Evolutionary conservation across 257 asterid species (phyloP).

Genomic region (Thymus quinquecostatus): DNA sequence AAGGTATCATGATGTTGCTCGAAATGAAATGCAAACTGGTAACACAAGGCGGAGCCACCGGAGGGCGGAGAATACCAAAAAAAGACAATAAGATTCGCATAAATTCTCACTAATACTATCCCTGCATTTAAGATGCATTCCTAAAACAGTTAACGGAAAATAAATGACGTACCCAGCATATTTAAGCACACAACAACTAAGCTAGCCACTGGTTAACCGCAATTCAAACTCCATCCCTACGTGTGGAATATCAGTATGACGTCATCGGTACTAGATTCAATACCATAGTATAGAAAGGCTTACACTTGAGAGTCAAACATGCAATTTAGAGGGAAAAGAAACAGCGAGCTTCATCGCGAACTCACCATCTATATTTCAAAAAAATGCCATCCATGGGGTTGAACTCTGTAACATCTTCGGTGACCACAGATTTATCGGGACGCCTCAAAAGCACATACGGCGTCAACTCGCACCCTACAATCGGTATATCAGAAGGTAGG

Average conservation of each 20-base stretch:
- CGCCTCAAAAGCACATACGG: constrained; percentile 82
- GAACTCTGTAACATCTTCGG: constrained; percentile 73
- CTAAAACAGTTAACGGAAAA: constrained; percentile 4
- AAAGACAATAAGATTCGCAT: not conserved
- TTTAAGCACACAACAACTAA: not conserved
- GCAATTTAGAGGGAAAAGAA: not conserved
- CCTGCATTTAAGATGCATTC: constrained; percentile 24
- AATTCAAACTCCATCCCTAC: not conserved
- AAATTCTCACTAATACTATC: not conserved
- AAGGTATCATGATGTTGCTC: not conserved
- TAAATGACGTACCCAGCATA: not conserved
- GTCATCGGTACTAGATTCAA: constrained; percentile 1
- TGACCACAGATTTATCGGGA: constrained; percentile 53
- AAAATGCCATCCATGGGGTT: constrained; percentile 68
- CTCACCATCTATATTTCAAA: constrained; percentile 85
- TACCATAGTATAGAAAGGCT: constrained; percentile 10
- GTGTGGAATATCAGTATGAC: not conserved
- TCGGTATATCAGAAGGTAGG: constrained; percentile 95
- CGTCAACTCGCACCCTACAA: constrained; percentile 94
- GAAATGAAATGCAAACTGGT: too few species aligned
- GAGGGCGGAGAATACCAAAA: not conserved
- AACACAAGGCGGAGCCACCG: too few species aligned
- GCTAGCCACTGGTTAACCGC: not conserved
- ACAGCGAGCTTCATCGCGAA: constrained; percentile 6
- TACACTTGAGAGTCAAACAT: constrained; percentile 11